These are phyloP conservation scores for Nicotiana knightiana DNA, from an alignment of 257 asterid genomes.

Conservation along the genomic window DNA sequence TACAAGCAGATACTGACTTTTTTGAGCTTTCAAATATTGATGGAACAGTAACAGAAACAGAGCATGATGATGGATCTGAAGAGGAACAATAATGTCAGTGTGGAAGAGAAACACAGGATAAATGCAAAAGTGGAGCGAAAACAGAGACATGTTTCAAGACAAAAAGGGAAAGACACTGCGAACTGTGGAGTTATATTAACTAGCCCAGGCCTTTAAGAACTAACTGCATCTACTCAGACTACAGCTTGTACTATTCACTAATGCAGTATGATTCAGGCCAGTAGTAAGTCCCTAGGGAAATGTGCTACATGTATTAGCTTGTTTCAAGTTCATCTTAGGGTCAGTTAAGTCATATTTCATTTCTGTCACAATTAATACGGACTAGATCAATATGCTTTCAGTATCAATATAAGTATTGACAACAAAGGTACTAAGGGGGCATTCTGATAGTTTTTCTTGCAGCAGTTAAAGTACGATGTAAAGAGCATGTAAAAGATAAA, in stretches of 20 bases:
- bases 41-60: conserved; percentile 66
- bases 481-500: neutral
- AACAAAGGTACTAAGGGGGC: neutral
- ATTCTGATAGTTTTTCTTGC: neutral
- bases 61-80: conserved; percentile 76
- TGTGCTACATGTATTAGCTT: neutral
- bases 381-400: neutral
- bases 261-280: neutral
- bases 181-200: neutral
- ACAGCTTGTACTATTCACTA: neutral
- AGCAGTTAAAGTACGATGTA: neutral
- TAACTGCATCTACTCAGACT: neutral
- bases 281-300: neutral
- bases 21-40: conserved; percentile 57
- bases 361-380: neutral
- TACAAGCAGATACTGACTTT: conserved; percentile 66
- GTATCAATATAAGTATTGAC: neutral
- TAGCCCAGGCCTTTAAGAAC: neutral
- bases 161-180: neutral
- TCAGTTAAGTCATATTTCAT: neutral
- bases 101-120: conserved; percentile 3
- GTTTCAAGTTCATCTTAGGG: neutral
- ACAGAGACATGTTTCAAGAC: neutral
- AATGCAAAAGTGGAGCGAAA: neutral
- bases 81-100: conserved; percentile 14